Conservation (phyloP, 2,329 filamentous ascomycete genomes). For the Aureobasidium subglaciale region DNA sequence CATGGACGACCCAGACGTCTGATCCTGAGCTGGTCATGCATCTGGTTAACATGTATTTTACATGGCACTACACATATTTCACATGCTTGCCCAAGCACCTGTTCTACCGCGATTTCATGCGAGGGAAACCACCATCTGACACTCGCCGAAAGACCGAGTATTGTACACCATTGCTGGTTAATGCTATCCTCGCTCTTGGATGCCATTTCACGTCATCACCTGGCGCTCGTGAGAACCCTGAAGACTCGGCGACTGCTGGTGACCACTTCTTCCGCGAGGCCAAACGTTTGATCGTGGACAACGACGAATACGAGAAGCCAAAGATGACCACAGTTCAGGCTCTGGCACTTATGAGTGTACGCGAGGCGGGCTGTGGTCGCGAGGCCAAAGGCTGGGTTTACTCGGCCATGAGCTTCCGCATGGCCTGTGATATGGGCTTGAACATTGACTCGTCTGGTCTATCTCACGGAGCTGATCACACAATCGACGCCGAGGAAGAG, state of each 20-base stretch:
- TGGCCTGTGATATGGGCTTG: constrained; percentile 89
- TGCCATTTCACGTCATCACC: constrained; percentile 82
- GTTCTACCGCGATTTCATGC: constrained; percentile 79
- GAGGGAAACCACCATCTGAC: constrained; percentile 53
- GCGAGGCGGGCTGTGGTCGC: constrained; percentile 87
- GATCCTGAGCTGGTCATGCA: constrained; percentile 75
- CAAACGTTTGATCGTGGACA: constrained; percentile 79
- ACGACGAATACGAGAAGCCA: constrained; percentile 89
- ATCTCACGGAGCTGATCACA: constrained; percentile 47
- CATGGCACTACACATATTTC: constrained; percentile 96
- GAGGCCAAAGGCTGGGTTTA: constrained; percentile 98
- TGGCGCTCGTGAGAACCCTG: constrained; percentile 62
- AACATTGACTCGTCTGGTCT: constrained; percentile 73
- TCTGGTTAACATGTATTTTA: constrained; percentile 95
- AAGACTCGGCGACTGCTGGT: constrained; percentile 77
- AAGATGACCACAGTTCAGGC: constrained; percentile 87
- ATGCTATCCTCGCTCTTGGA: constrained; percentile 85
- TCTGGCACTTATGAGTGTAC: constrained; percentile 87
- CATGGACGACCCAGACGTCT: constrained; percentile 80
- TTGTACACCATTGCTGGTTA: constrained; percentile 84
- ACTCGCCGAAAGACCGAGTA: constrained; percentile 56
- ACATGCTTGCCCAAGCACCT: constrained; percentile 78
- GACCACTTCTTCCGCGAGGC: constrained; percentile 96
- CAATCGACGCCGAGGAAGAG: constrained; percentile 71
- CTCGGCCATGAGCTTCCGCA: constrained; percentile 95